Evolutionary conservation across 306 rosid species (phyloP), one percentile per base, ranked within the genome.

Genomic region (Notholithocarpus densiflorus): DNA sequence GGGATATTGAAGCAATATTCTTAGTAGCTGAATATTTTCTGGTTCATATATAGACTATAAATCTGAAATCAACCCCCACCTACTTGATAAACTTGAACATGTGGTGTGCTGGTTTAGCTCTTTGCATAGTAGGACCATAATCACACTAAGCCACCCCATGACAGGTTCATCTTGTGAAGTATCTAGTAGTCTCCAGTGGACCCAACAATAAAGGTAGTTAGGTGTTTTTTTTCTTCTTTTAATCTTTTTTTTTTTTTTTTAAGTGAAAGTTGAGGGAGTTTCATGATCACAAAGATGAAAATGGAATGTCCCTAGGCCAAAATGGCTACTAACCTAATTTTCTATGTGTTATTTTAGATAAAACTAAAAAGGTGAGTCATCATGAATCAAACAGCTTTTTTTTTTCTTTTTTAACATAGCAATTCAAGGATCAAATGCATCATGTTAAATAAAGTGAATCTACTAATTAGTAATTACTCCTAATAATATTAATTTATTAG

Each of bases 61-160:
- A 72, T 71, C 72, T 20, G 80, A 74, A 85, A 86, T 82, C 78
- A 85, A 69, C 84, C 82, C 77, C 87, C 87, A 89, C 82, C 91
- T 75, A 88, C 82, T 79, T 71, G 92, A 80, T 89, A 84, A 86
- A 87, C 85, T 76, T 74, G 61, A 89, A 73, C 93, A 93, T 84
- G 98, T 93, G 98, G 87, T 83, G 75, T 89, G 98, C 76, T 84
- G 87, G 92, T 74, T 82, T 62, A 83, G 82, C 84, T 86, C 9
- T 89, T 87, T 78, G 97, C 82, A 88, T 72, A 52, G 94, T 93
- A 74, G 98, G 98, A 54, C 94, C 98, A 64, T 81, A 23, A 27
- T 86, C 82, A 79, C 88, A 85, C 90, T 84, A 40, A 87, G 85
- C 91, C 94, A 89, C 83, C 89, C 85, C 83, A 76, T 81, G 53